phyloP scores from a whole-genome alignment of 345 rosid genomes.

The Nasturtium officinale region DNA sequence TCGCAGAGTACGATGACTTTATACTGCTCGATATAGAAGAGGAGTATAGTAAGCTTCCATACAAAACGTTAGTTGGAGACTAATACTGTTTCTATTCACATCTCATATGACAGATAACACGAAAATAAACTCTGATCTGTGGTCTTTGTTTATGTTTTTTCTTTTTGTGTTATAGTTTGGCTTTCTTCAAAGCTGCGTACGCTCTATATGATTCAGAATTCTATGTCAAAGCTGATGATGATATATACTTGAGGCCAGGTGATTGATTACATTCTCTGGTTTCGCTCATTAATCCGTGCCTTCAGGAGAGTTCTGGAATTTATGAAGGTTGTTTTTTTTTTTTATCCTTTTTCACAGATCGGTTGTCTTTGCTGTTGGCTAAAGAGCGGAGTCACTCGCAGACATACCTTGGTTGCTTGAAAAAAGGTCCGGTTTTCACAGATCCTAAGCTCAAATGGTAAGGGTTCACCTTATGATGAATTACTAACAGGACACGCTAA shows the following conservation, averaged over 20 bases:
- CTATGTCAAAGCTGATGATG: slow-evolving; percentile 96
- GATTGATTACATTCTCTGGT: slow-evolving; percentile 1
- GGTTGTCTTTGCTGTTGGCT: slow-evolving; percentile 76
- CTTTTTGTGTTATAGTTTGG: slow-evolving; percentile 54
- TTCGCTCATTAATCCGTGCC: neutral
- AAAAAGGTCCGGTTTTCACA: slow-evolving; percentile 85
- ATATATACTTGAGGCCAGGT: slow-evolving; percentile 94
- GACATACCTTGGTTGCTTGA: slow-evolving; percentile 94
- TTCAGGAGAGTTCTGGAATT: neutral
- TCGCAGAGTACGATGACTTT: slow-evolving; percentile 82
- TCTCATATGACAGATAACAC: neutral
- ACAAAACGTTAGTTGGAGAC: slow-evolving; percentile 84
- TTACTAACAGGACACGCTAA: neutral
- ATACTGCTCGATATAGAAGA: slow-evolving; percentile 84
- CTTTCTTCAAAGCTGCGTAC: slow-evolving; percentile 87
- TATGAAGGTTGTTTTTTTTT: slow-evolving; percentile 12
- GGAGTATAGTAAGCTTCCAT: slow-evolving; percentile 97
- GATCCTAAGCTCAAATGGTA: slow-evolving; percentile 90
- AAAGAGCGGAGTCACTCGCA: slow-evolving; percentile 79
- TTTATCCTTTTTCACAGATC: slow-evolving; percentile 54
- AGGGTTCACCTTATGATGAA: slow-evolving; percentile 21
- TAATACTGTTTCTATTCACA: neutral
- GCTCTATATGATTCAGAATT: slow-evolving; percentile 83
- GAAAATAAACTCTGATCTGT: neutral
- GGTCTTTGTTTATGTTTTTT: neutral